Base-by-base conservation (phyloP, 495 filamentous ascomycete genomes). In the Aspergillus olivimuriae region DNA sequence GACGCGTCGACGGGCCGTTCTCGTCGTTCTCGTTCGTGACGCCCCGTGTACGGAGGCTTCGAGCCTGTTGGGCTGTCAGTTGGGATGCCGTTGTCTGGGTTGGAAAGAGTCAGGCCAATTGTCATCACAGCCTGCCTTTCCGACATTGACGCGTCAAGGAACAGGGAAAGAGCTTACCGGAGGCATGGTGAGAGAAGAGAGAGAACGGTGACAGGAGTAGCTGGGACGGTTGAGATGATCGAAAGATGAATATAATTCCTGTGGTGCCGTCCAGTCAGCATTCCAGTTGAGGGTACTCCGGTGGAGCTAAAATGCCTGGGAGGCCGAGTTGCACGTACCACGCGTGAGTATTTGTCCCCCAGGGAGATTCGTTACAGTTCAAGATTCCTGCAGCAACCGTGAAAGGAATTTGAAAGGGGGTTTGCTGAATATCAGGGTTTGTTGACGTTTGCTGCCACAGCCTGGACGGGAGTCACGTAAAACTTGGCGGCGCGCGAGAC, bases 21-120 rank as follows among this genome's bases (percentile, higher is more conserved):
- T n/a, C n/a, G 57, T 95, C 92, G 57, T 95, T 95, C 67, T 95
- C 89, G 61, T 96, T 91, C 55, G 82, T 82, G 46, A 82, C 67
- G 51, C 78, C 75, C 66, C 89, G 81, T 43, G 73, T 71, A 50
- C 82, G 73, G 53, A 74, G 63, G 41, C 68, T 65, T 50, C 82
- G 75, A 58, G 66, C 70, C 78, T 82, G 51, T 21, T 43, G 17
- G 21, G 21, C 10, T 17, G 48, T 55, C 38, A 59, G 55, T 54
- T 40, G 43, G 37, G 22, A 22, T n/a, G 37, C 32, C 23, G 17
- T 41, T 12, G 17, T 18, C 12, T 34, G 10, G 24, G 18, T 33
- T 40, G 39, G 40, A 20, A 36, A 20, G 17, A 34, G 18, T 53
- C 52, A 50, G 48, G 53, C 55, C 20, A 16, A 32, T 24, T 30